Evolutionary conservation across 2,329 filamentous ascomycete genomes (phyloP).

Genomic region (Curvularia sp.): DNA sequence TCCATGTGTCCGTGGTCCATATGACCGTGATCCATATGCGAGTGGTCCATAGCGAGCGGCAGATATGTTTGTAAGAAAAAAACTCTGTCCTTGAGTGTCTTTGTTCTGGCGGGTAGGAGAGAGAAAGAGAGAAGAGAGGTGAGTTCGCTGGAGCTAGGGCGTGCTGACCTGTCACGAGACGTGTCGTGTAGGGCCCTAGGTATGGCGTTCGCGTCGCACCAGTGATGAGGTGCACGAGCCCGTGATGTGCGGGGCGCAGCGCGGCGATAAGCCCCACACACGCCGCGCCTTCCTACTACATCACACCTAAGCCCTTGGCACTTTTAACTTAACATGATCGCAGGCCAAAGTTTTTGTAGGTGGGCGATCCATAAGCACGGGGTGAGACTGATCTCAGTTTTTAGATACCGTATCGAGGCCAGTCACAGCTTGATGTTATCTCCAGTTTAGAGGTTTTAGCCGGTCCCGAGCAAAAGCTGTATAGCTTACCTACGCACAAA

Average conservation of each 20-base stretch:
- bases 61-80: not conserved
- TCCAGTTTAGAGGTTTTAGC: too few species aligned
- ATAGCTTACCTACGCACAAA: too few species aligned
- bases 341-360: too few species aligned
- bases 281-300: conserved; percentile 3
- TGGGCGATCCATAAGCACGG: too few species aligned
- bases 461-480: too few species aligned
- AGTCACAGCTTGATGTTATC: too few species aligned
- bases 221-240: conserved; percentile 27
- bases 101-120: not conserved
- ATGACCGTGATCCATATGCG: conserved; percentile 52
- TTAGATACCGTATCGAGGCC: too few species aligned
- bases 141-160: not conserved
- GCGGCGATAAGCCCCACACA: conserved; percentile 6
- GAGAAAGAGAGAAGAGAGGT: too few species aligned
- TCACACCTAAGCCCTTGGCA: conserved; percentile 6
- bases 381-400: too few species aligned
- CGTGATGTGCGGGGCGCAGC: conserved; percentile 19
- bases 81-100: too few species aligned
- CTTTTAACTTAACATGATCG: too few species aligned
- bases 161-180: conserved; percentile 13
- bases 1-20: conserved; percentile 67
- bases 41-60: conserved; percentile 42
- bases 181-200: not conserved
- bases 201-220: conserved; percentile 28